These are phyloP conservation scores for Kokia cookei DNA, from an alignment of 441 rosid genomes.

Conservation along the genomic window DNA sequence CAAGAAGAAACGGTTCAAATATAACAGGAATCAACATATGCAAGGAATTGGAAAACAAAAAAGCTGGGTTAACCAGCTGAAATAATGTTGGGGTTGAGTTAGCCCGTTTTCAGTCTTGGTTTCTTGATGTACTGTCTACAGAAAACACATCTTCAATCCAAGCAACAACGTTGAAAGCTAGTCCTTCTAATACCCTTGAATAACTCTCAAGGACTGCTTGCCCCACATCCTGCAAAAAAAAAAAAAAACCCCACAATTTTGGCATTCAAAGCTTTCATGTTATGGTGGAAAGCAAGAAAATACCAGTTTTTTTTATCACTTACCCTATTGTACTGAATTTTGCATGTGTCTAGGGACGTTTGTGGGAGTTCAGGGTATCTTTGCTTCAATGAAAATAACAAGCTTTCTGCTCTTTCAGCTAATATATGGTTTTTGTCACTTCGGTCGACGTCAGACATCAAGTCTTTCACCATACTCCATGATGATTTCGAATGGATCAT, in stretches of 20 bases:
- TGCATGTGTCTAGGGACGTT: conserved; percentile 64
- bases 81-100: conserved; percentile 9
- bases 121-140: conserved; percentile 67
- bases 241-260: not conserved
- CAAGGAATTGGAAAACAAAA: not conserved
- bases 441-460: conserved; percentile 45
- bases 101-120: conserved; percentile 27
- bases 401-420: conserved; percentile 60
- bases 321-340: conserved; percentile 61
- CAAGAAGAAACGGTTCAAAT: not conserved
- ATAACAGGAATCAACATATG: not conserved
- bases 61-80: not conserved
- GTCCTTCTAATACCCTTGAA: conserved; percentile 90
- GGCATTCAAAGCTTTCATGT: not conserved
- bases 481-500: conserved; percentile 49
- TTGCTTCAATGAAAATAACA: conserved; percentile 58
- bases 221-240: conserved; percentile 76
- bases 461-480: conserved; percentile 63
- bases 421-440: conserved; percentile 53
- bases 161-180: conserved; percentile 87
- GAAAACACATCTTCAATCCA: conserved; percentile 92
- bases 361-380: conserved; percentile 67
- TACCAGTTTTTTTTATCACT: conserved; percentile 6
- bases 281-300: not conserved
- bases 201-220: conserved; percentile 89